phyloP scores from a whole-genome alignment of 148 eudicot genomes.

The Rhododendron vialii region DNA sequence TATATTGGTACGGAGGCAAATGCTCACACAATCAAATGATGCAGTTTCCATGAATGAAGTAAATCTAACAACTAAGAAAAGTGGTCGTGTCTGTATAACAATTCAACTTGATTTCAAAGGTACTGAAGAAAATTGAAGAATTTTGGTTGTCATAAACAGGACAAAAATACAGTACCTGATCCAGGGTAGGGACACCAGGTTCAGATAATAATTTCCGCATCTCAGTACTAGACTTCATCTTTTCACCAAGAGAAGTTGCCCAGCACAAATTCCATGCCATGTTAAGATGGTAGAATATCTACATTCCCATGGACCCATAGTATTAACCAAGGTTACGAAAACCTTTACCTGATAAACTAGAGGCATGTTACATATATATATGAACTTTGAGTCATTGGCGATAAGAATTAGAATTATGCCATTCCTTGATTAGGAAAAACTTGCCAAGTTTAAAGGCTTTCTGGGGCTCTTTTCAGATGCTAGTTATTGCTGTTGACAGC shows the following conservation, averaged over 20 bases:
- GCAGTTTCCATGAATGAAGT: background rate
- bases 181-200: conserved; percentile 49
- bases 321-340: background rate
- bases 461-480: background rate
- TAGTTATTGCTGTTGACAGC: background rate
- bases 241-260: conserved; percentile 31
- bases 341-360: background rate
- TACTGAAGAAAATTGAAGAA: background rate
- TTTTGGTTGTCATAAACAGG: background rate
- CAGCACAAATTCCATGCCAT: conserved; percentile 87
- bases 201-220: conserved; percentile 45
- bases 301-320: conserved; percentile 5
- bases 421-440: background rate
- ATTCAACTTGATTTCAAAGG: background rate
- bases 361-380: background rate
- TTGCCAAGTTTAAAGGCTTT: background rate
- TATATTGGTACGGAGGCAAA: background rate
- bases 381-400: background rate
- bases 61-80: background rate
- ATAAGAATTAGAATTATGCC: background rate
- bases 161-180: conserved; percentile 49
- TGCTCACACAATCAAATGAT: background rate
- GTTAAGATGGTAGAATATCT: conserved; percentile 87
- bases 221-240: conserved; percentile 21
- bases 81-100: background rate